Evolutionary conservation across 192 early-diverging fungal species (phyloP), one percentile per base, ranked within the genome.

Genomic region (Coemansia umbellata): DNA sequence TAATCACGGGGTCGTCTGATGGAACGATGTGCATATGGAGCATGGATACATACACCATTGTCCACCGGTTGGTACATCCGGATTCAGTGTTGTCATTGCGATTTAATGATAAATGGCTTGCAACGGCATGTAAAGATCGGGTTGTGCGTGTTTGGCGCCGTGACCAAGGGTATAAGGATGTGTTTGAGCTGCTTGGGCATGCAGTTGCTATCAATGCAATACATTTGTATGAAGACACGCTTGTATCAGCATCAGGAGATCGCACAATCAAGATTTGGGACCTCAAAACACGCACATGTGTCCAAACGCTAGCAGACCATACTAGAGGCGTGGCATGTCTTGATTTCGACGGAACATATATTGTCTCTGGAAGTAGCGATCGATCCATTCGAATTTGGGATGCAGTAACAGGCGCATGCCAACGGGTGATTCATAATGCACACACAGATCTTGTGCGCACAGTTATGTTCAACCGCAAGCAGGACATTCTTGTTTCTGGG

Each of bases 181-280:
- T 79, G n/a, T 85, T 89, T 22, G 66, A 64, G 40, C 67, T 96
- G 44, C 27, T 39, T 21, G 85, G 91, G 30, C 86, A 91, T 64
- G 50, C 69, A 2, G 81, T 88, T 6, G 84, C 94, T n/a, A 84
- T 96, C 42, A 97, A 97, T 63, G 86, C 92, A 0, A 74, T 94
- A 4, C 82, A 87, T 33, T 79, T 89, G 30, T 58, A 76, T 23
- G 80, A 74, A 14, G 69, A 84, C 45, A 61, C 69, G 35, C 68
- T 87, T 0, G 83, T 88, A 1, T 90, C 84, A 22, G 87, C 83
- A 1, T 87, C 85, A 32, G 87, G 88, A 37, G 92, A 95, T 58
- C 84, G 90, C 32, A 88, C 89, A 0, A 84, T 95, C 44, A 87
- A 86, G 43, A 63, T 95, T 5, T 96, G 94, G 94, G 69, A 89